Base-by-base conservation (phyloP, 345 rosid genomes). In the Passiflora organensis region DNA sequence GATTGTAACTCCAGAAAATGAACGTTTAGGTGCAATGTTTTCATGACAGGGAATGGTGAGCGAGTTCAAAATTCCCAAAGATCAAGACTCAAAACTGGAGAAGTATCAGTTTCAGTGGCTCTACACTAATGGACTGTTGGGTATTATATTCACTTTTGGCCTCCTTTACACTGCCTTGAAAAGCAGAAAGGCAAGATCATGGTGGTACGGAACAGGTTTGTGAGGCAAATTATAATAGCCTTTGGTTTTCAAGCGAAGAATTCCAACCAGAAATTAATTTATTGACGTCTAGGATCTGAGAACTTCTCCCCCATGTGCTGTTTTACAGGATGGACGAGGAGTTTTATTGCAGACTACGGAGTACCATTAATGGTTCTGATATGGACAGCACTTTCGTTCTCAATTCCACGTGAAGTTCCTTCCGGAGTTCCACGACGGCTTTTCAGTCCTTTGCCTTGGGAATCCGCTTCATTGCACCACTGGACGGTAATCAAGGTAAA, bases 401-500 rank as follows among this genome's bases (percentile, higher is more conserved):
- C 52, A 14, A 56, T 68, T 16, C 80, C 81, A 0, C 62, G 74
- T 10, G 62, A 73, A 39, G 80, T 81, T 58, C 89, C 95, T 23
- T 67, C 80, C 0, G 95, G 95, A 38, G 82, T 87, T 53, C 95
- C 94, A 0, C 82, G 94, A 68, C 72, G 86, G 58, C 94, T 90
- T 55, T 76, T 72, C 61, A 90, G 94, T 58, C 95, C 91, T 44
- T 75, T 76, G 23, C 86, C 82, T 3, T 76, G 90, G 86, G 84
- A 81, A 43, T 70, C 82, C 55, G 62, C 76, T 36, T 81, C 91
- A 19, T 63, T 72, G 19, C 53, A 60, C 18, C 89, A 86, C 60
- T 86, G 93, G 97, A 79, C 86, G 3, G 90, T 90, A 21, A 75
- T 81, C 71, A 75, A 82, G 83, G 97, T 82, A 51, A 28, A n/a